A percentile compares a stretch with the other conserved stretches of the same genome.
phyloP scores from a whole-genome alignment of 2,329 filamentous ascomycete species.

The Teratosphaeria pseudoeucalypti region DNA sequence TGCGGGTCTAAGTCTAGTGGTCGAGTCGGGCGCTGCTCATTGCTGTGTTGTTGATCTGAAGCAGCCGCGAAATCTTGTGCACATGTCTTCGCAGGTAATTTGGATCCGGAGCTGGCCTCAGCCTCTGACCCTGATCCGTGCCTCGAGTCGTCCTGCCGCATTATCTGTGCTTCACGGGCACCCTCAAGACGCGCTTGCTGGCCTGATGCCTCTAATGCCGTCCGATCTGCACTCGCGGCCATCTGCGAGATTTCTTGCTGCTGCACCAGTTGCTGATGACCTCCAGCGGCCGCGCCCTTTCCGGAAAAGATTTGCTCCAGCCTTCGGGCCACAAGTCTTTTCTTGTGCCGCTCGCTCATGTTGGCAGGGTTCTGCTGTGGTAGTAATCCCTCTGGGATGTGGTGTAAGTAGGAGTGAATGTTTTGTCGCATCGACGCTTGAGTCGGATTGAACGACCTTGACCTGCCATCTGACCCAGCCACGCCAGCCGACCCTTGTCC shows the following conservation, averaged over 20 bases:
- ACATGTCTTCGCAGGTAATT: not conserved
- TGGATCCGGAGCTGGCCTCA: not conserved
- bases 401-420: slow-evolving; percentile 59
- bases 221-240: slow-evolving; percentile 39
- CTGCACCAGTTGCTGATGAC: slow-evolving; percentile 42
- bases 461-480: slow-evolving; percentile 24
- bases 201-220: slow-evolving; percentile 31
- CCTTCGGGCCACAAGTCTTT: slow-evolving; percentile 64
- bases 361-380: slow-evolving; percentile 42
- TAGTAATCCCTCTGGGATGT: slow-evolving; percentile 60
- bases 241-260: slow-evolving; percentile 48
- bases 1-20: slow-evolving; percentile 69
- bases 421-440: slow-evolving; percentile 41
- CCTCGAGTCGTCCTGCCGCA: slow-evolving; percentile 22
- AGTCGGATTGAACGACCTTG: slow-evolving; percentile 11
- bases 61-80: slow-evolving; percentile 8
- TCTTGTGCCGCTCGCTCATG: slow-evolving; percentile 64
- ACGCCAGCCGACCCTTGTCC: slow-evolving; percentile 34
- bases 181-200: slow-evolving; percentile 29
- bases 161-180: slow-evolving; percentile 37
- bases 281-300: slow-evolving; percentile 39
- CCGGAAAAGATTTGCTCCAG: slow-evolving; percentile 77
- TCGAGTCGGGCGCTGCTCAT: slow-evolving; percentile 65
- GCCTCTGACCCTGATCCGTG: not conserved
- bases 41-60: slow-evolving; percentile 4